Conservation (phyloP, 2,329 filamentous ascomycete species). For the Elsinoe arachidis region DNA sequence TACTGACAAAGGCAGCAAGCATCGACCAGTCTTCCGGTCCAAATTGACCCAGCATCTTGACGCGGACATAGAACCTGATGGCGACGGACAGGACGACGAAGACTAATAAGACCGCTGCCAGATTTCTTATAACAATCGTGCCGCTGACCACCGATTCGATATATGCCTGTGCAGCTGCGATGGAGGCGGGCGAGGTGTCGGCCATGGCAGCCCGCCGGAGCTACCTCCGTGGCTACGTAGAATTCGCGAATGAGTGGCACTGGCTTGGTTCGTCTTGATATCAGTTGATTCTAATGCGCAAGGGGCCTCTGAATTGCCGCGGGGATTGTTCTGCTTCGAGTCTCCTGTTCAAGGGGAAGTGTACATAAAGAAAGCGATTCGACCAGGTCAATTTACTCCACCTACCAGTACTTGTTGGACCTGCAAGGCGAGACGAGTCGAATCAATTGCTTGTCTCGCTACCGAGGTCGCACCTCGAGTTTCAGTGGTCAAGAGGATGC, state of each 20-base stretch:
- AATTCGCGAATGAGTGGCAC: too few relatives aligned
- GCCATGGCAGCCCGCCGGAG: not conserved
- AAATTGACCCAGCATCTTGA: slow-evolving; percentile 6
- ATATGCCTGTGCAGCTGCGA: not conserved
- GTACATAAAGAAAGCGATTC: too few relatives aligned
- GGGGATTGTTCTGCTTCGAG: too few relatives aligned
- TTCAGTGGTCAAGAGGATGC: not conserved
- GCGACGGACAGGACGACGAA: not conserved
- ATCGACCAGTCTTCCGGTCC: slow-evolving; percentile 6
- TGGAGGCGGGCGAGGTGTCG: not conserved
- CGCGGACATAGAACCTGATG: not conserved
- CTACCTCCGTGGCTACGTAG: too few relatives aligned
- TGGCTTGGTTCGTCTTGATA: not conserved
- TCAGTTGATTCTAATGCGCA: too few relatives aligned
- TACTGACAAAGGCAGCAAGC: slow-evolving; percentile 4
- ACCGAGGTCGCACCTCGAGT: not conserved
- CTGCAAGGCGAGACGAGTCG: too few relatives aligned
- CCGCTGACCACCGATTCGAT: not conserved
- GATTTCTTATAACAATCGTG: not conserved
- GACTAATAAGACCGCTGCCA: not conserved
- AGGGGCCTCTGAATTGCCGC: not conserved
- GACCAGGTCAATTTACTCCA: too few relatives aligned
- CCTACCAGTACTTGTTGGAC: too few relatives aligned
- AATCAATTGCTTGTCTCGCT: not conserved
- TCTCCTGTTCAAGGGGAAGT: too few relatives aligned